A percentile compares a stretch with the other conserved stretches of the same genome.
Evolutionary conservation across 768 basidiomycete genomes (phyloP).

Genomic region (Dacryopinax primogenitus): DNA sequence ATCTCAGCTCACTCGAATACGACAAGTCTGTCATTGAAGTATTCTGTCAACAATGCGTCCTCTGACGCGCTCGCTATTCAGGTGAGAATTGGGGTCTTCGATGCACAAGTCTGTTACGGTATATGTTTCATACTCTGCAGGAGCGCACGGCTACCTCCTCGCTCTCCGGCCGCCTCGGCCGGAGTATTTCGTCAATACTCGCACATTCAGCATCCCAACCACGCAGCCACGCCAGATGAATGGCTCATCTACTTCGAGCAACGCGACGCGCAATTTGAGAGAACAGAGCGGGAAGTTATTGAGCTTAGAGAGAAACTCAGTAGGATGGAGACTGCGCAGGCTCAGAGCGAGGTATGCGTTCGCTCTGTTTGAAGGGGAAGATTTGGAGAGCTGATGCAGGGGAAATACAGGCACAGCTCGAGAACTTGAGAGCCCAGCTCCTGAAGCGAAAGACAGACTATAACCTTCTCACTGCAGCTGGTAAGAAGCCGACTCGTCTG

Average conservation of each 20-base stretch:
- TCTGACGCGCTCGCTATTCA: too few relatives aligned
- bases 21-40: too few relatives aligned
- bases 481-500: not conserved
- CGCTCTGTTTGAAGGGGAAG: not conserved
- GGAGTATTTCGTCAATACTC: too few relatives aligned
- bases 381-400: not conserved
- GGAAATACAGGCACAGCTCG: not conserved
- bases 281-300: not conserved
- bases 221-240: not conserved
- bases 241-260: not conserved
- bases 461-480: not conserved
- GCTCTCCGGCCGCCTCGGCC: too few relatives aligned
- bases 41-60: too few relatives aligned
- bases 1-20: too few relatives aligned
- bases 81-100: not conserved
- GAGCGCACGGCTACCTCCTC: too few relatives aligned
- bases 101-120: too few relatives aligned
- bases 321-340: not conserved
- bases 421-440: not conserved
- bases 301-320: not conserved
- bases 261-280: not conserved
- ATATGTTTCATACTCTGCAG: too few relatives aligned
- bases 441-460: not conserved
- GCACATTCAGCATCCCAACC: not conserved
- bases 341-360: not conserved